Percentiles rank a stretch among this genome's conserved stretches.
Conservation (phyloP, 2,329 filamentous ascomycete species). For the Alternaria triticina region DNA sequence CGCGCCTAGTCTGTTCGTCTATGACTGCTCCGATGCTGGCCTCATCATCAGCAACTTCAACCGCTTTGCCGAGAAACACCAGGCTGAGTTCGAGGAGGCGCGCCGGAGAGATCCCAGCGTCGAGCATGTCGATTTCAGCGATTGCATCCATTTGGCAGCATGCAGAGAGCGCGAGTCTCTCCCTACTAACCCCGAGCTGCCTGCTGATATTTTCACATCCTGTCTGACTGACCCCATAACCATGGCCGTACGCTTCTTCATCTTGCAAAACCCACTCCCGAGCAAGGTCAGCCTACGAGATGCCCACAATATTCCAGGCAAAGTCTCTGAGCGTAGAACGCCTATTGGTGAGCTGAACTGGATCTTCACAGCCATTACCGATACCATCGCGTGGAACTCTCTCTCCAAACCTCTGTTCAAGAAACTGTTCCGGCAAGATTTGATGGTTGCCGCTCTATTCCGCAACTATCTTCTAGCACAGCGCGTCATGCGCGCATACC, state of each 20-base stretch:
- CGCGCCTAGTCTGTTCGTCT: conserved; percentile 94
- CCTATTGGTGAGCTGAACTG: conserved; percentile 96
- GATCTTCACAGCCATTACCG: conserved; percentile 99
- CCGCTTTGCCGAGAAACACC: conserved; percentile 92
- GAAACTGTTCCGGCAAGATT: conserved; percentile 94
- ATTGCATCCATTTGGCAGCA: conserved; percentile 90
- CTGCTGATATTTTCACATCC: conserved; percentile 93
- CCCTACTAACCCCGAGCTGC: conserved; percentile 90
- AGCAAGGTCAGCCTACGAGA: conserved; percentile 76
- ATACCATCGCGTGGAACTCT: conserved; percentile 98
- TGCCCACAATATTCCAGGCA: conserved; percentile 86
- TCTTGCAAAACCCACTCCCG: conserved; percentile 83
- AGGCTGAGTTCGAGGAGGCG: conserved; percentile 82
- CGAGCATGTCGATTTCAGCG: conserved; percentile 70
- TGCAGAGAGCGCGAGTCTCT: conserved; percentile 90
- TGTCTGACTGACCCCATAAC: conserved; percentile 97
- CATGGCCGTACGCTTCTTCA: conserved; percentile 96
- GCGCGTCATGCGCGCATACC: conserved; percentile 93
- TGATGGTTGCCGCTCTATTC: conserved; percentile 98
- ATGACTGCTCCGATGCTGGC: conserved; percentile 95
- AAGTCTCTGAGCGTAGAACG: conserved; percentile 89
- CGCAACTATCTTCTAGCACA: conserved; percentile 95
- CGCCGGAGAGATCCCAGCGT: conserved; percentile 76
- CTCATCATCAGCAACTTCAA: conserved; percentile 96
- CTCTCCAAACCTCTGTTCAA: conserved; percentile 89